Conservation (phyloP, 2,329 filamentous ascomycete genomes). For the Huntiella abstrusa region DNA sequence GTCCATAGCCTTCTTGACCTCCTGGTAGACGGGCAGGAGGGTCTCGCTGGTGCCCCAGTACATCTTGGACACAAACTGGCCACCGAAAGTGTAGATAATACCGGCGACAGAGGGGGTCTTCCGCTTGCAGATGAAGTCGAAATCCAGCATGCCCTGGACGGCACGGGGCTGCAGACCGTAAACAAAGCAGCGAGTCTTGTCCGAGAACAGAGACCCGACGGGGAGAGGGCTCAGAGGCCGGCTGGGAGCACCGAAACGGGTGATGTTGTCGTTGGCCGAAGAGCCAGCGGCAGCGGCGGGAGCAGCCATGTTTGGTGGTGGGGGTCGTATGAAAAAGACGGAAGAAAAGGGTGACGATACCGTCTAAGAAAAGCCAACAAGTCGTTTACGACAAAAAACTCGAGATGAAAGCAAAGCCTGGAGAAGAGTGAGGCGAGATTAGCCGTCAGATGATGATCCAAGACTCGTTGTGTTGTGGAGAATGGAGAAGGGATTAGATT, state of each 20-base stretch:
- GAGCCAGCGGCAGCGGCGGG: constrained; percentile 31
- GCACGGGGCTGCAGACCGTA: constrained; percentile 96
- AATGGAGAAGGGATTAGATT: too few species aligned
- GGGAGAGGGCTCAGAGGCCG: constrained; percentile 77
- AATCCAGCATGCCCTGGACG: constrained; percentile 89
- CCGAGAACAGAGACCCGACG: constrained; percentile 85
- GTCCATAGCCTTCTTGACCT: constrained; percentile 73
- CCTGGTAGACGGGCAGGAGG: constrained; percentile 93
- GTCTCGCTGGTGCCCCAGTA: constrained; percentile 99
- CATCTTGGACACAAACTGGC: constrained; percentile 99
- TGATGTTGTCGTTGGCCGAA: constrained; percentile 96
- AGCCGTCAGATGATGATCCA: background rate
- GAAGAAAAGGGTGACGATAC: constrained; percentile 2
- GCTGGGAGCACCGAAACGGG: constrained; percentile 84
- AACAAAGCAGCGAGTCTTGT: constrained; percentile 99
- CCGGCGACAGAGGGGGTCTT: constrained; percentile 88
- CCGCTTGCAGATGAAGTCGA: constrained; percentile 99
- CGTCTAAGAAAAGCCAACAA: background rate
- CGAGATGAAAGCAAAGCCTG: constrained; percentile 3
- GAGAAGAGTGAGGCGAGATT: background rate
- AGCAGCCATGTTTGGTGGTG: constrained; percentile 15
- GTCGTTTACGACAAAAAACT: background rate
- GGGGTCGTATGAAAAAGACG: constrained; percentile 12
- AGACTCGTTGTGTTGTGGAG: background rate
- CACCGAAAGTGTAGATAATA: constrained; percentile 99